phyloP scores from a whole-genome alignment of 345 rosid genomes.

The Lepidium aucheri region DNA sequence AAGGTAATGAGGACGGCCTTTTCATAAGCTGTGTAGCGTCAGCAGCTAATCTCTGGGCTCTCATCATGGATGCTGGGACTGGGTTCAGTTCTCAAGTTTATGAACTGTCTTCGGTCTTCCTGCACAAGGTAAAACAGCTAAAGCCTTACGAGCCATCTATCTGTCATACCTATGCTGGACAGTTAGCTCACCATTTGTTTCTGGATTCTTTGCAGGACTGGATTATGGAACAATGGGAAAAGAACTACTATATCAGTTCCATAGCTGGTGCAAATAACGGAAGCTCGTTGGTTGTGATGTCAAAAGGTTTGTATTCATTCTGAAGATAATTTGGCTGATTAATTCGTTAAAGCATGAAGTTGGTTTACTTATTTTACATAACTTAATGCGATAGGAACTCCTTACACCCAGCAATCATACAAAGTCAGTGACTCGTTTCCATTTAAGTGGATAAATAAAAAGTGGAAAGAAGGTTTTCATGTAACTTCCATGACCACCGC shows the following conservation, averaged over 20 bases:
- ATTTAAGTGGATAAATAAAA: conserved; percentile 95
- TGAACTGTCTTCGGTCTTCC: conserved; percentile 72
- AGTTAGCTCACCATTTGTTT: background rate
- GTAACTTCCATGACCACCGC: conserved; percentile 97
- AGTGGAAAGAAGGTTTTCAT: conserved; percentile 99
- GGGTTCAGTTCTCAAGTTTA: conserved; percentile 82
- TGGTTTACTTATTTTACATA: conserved; percentile 8
- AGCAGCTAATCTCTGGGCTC: conserved; percentile 84
- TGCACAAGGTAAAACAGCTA: conserved; percentile 64
- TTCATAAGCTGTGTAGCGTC: conserved; percentile 88
- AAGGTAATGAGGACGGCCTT: conserved; percentile 91
- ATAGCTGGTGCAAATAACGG: conserved; percentile 91
- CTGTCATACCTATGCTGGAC: background rate
- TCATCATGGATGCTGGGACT: conserved; percentile 98
- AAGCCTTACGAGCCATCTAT: background rate
- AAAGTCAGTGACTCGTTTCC: conserved; percentile 98
- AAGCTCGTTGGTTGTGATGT: conserved; percentile 89
- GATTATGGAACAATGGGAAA: conserved; percentile 99
- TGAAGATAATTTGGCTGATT: background rate
- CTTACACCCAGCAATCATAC: conserved; percentile 94
- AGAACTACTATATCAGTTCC: conserved; percentile 81
- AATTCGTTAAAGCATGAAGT: background rate
- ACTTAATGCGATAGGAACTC: conserved; percentile 52
- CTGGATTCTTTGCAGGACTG: conserved; percentile 56
- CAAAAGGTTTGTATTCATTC: conserved; percentile 57